Conservation (phyloP, 345 rosid species). For the Reutealis trisperma region DNA sequence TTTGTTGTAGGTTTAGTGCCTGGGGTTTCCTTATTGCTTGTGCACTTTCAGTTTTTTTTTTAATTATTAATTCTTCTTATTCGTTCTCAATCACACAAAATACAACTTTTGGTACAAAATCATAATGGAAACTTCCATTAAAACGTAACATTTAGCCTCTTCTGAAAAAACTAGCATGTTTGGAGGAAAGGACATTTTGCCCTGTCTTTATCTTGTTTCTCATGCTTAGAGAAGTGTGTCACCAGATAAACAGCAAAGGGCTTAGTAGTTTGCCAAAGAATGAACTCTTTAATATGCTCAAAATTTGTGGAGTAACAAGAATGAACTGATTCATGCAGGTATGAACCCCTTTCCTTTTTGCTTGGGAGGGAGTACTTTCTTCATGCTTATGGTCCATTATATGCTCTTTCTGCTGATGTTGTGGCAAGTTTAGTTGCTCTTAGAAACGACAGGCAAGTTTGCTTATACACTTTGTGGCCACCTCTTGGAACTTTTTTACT, state of each 20-base stretch:
- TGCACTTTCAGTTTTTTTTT: background rate
- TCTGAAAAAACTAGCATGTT: no score
- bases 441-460: conserved; percentile 69
- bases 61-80: background rate
- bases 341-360: conserved; percentile 69
- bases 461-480: background rate
- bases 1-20: background rate
- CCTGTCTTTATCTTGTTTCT: background rate
- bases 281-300: background rate
- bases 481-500: background rate
- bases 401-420: conserved; percentile 90
- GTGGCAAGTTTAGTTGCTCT: conserved; percentile 79
- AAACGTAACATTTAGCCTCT: no score
- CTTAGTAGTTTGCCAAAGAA: background rate
- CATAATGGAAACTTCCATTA: background rate
- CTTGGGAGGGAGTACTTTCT: conserved; percentile 90
- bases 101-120: background rate
- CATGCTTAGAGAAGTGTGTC: background rate
- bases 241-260: background rate
- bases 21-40: background rate
- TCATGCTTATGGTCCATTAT: conserved; percentile 93
- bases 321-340: conserved; percentile 52
- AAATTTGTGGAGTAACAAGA: background rate
- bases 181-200: background rate
- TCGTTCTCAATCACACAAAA: background rate